Conservation (phyloP, 75 land plant species). For the Sequoia sempervirens region DNA sequence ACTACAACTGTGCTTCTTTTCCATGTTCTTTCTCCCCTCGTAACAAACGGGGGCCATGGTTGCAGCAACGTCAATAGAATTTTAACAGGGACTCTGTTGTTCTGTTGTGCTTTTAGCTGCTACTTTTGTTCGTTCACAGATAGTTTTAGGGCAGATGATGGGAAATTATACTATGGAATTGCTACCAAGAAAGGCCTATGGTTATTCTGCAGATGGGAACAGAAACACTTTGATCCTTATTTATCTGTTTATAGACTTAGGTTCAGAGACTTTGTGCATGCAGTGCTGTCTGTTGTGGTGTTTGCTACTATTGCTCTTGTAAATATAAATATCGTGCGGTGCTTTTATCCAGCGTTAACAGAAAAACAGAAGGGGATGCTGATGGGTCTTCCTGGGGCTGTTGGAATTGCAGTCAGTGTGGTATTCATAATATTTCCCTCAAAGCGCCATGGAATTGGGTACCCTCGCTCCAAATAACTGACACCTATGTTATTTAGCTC, state of each 20-base stretch:
- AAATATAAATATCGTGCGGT: constrained; percentile 42
- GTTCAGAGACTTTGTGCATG: constrained; percentile 56
- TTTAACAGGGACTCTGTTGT: constrained; percentile 44
- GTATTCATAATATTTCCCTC: constrained; percentile 49
- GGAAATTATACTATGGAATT: constrained; percentile 52
- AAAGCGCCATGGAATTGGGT: constrained; percentile 49
- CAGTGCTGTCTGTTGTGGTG: constrained; percentile 47
- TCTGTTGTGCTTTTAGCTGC: constrained; percentile 46
- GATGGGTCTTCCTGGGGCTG: constrained; percentile 57
- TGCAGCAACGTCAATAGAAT: constrained; percentile 36
- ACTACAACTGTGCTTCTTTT: constrained; percentile 56
- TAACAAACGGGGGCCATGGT: constrained; percentile 27
- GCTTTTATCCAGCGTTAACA: constrained; percentile 46
- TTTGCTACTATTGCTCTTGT: constrained; percentile 51
- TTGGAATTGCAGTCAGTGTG: constrained; percentile 43
- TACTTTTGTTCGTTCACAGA: constrained; percentile 64
- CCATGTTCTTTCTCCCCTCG: constrained; percentile 47
- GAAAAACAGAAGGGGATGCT: constrained; percentile 40
- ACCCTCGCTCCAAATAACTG: not conserved
- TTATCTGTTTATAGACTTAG: constrained; percentile 32
- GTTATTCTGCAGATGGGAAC: constrained; percentile 34
- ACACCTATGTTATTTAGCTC: not conserved
- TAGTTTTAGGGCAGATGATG: constrained; percentile 50
- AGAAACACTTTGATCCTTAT: constrained; percentile 10
- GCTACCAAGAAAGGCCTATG: constrained; percentile 59